Evolutionary conservation across 129 eudicot genomes (phyloP).

Genomic region (Chrysanthemum makinoi): DNA sequence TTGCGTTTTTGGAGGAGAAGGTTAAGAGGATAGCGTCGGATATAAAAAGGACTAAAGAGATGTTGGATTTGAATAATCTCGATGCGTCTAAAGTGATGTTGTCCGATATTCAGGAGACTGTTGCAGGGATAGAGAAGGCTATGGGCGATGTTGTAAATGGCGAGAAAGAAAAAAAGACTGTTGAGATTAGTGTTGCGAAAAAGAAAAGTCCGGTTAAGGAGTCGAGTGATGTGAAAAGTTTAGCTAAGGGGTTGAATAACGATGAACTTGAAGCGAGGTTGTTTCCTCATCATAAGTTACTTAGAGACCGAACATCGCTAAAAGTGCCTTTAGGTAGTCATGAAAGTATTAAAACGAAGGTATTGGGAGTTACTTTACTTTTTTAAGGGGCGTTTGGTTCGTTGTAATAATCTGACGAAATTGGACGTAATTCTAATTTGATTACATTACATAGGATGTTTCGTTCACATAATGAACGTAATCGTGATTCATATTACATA

Average conservation of each 20-base stretch:
- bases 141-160: conserved; percentile 60
- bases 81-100: conserved; percentile 80
- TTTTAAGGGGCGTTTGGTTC: too few species aligned
- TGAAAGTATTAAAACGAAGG: conserved; percentile 5
- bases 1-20: conserved; percentile 87
- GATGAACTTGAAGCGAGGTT: conserved; percentile 83
- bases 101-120: conserved; percentile 82
- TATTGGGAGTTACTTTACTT: too few species aligned
- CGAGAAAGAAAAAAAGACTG: conserved; percentile 29
- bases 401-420: too few species aligned
- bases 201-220: conserved; percentile 20
- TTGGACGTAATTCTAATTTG: too few species aligned
- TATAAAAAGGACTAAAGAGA: conserved; percentile 88
- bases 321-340: conserved; percentile 37
- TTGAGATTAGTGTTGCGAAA: conserved; percentile 4
- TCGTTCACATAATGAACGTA: too few species aligned
- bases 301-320: conserved; percentile 53
- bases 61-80: conserved; percentile 83
- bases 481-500: too few species aligned
- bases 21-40: conserved; percentile 88
- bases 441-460: too few species aligned
- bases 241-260: conserved; percentile 53
- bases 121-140: conserved; percentile 92
- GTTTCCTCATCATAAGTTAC: conserved; percentile 83
- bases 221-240: conserved; percentile 27